Base-by-base conservation (phyloP, 2,329 filamentous ascomycete species). In the Diaporthe vexans region DNA sequence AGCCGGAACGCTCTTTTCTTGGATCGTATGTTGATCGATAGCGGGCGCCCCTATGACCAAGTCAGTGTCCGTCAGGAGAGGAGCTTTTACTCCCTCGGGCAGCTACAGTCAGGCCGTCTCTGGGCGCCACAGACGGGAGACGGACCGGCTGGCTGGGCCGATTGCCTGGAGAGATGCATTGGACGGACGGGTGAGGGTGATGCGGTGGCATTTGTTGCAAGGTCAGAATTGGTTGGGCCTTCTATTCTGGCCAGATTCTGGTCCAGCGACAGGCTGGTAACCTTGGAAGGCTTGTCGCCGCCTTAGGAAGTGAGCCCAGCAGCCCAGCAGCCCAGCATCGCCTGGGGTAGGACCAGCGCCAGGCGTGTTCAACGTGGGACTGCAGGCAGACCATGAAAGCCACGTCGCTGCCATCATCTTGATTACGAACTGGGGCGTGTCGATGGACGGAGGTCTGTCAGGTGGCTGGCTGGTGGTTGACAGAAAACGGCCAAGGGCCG, bases 301-400 rank as follows among this genome's bases (percentile, higher is more conserved):
- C 19, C 19, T 19, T 19, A 1, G 15, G 15, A 17, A 1, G 58
- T 59, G 21, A 72, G 40, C 40, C 40, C 40, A 43, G 40, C 4
- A 48, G 51, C 48, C 37, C 40, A 67, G n/a, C 24, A 70, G n/a
- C 48, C 37, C 40, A 67, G n/a, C 24, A 70, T 17, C 26, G 54
- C 13, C 8, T 43, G 33, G 15, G 51, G 13, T 48, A 24, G 54
- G 24, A 43, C 37, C 59, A 61, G 59, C 51, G 73, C 52, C 24
- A 33, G 54, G 51, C 17, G 61, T 51, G 70, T 52, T 57, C 46
- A 43, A 75, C 73, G 73, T 75, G 54, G 54, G 61, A 75, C 73
- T 56, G 61, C 70, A 73, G 72, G 26, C 37, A 73, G 59, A 19
- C 48, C 21, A 33, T 35, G 19, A n/a, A 21, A 6, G 35, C 46